These are phyloP conservation scores for Claviceps sp. DNA, from an alignment of 2,329 filamentous ascomycete species.

Conservation along the genomic window DNA sequence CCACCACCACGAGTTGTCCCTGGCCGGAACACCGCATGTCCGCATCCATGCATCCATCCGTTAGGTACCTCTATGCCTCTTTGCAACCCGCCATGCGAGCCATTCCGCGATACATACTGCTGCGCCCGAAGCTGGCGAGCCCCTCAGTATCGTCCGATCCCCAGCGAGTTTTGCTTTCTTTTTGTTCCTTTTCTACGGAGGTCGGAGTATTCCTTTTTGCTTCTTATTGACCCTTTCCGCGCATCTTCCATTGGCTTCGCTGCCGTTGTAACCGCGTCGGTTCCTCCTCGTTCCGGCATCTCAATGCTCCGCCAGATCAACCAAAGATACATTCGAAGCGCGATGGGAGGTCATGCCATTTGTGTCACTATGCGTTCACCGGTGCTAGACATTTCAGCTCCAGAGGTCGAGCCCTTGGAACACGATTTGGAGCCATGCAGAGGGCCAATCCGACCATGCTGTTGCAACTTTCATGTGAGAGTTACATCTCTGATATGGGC, in stretches of 20 bases:
- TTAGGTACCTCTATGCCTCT: too few species aligned
- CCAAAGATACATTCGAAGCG: not conserved
- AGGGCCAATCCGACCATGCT: not conserved
- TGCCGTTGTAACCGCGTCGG: not conserved
- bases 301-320: not conserved
- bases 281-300: not conserved
- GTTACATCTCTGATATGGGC: not conserved
- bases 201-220: too few species aligned
- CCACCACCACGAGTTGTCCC: slow-evolving; percentile 1
- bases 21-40: not conserved
- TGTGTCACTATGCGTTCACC: not conserved
- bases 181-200: not conserved
- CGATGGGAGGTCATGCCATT: not conserved
- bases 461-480: not conserved
- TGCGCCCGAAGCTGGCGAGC: not conserved
- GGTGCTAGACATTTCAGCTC: not conserved
- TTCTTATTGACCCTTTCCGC: not conserved
- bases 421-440: not conserved
- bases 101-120: not conserved
- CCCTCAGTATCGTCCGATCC: not conserved
- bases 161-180: not conserved
- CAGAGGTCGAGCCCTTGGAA: not conserved
- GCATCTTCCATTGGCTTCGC: not conserved
- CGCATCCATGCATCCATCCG: too few species aligned
- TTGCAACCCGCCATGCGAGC: not conserved